Percentiles rank a stretch among this genome's conserved stretches.
Evolutionary conservation across 148 eudicot species (phyloP).

Genomic region (Polygonum aviculare): DNA sequence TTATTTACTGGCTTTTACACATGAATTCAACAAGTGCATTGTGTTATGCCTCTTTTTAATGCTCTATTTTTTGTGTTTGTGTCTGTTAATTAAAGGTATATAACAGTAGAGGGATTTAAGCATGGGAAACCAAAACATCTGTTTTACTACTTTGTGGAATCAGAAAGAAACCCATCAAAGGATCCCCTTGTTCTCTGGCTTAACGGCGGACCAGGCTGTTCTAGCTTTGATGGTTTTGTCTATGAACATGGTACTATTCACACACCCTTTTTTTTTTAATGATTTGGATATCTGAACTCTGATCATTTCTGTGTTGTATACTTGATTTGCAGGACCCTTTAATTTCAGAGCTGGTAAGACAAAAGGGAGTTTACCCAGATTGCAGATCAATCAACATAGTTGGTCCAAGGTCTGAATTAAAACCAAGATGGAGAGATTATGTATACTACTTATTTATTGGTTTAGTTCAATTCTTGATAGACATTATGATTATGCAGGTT

Average conservation of each 20-base stretch:
- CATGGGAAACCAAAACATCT: conserved; percentile 21
- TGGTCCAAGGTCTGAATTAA: conserved; percentile 36
- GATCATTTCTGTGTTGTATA: not conserved
- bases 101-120: conserved; percentile 10
- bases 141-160: conserved; percentile 42
- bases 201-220: conserved; percentile 46
- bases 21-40: not conserved
- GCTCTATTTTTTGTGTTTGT: not conserved
- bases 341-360: conserved; percentile 31
- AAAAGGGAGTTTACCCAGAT: conserved; percentile 24
- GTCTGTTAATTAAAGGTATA: conserved; percentile 20
- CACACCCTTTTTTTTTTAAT: not conserved
- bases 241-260: conserved; percentile 35
- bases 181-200: conserved; percentile 45
- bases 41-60: not conserved
- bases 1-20: not conserved
- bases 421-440: not conserved
- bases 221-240: conserved; percentile 42
- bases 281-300: not conserved
- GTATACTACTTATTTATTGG: not conserved
- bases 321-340: conserved; percentile 31
- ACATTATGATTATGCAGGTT: conserved; percentile 15
- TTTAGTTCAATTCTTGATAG: not conserved
- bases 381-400: conserved; percentile 38
- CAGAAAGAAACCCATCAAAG: conserved; percentile 32